These are phyloP conservation scores for Colletotrichum chrysophilum DNA, from an alignment of 2,329 filamentous ascomycete species.

Conservation along the genomic window DNA sequence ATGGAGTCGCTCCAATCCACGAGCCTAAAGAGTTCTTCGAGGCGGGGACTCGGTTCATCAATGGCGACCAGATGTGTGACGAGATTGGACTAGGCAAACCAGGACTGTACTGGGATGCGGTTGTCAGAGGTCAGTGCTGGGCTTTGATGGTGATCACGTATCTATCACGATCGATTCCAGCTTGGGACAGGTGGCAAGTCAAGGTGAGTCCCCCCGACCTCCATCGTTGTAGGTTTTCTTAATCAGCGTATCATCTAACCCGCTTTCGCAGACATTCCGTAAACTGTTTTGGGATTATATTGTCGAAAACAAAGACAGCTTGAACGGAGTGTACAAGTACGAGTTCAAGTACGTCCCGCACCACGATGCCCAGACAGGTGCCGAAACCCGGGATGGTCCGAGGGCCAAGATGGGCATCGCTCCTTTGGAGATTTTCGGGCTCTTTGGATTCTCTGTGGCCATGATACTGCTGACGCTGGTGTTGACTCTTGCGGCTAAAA, in stretches of 20 bases:
- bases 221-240: background rate
- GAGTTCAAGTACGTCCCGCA: background rate
- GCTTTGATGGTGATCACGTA: background rate
- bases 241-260: background rate
- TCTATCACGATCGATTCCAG: background rate
- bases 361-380: background rate
- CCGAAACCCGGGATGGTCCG: background rate
- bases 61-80: background rate
- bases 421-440: background rate
- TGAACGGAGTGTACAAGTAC: background rate
- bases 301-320: background rate
- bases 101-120: background rate
- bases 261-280: background rate
- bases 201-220: background rate
- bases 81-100: background rate
- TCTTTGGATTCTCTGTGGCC: background rate
- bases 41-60: background rate
- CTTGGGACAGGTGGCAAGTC: background rate
- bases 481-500: background rate
- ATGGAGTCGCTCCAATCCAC: background rate
- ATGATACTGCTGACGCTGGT: background rate
- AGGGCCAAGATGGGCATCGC: background rate
- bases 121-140: background rate
- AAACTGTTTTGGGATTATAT: background rate
- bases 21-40: background rate